Evolutionary conservation across 257 asterid genomes (phyloP).

Genomic region (Ilex aquifolium): DNA sequence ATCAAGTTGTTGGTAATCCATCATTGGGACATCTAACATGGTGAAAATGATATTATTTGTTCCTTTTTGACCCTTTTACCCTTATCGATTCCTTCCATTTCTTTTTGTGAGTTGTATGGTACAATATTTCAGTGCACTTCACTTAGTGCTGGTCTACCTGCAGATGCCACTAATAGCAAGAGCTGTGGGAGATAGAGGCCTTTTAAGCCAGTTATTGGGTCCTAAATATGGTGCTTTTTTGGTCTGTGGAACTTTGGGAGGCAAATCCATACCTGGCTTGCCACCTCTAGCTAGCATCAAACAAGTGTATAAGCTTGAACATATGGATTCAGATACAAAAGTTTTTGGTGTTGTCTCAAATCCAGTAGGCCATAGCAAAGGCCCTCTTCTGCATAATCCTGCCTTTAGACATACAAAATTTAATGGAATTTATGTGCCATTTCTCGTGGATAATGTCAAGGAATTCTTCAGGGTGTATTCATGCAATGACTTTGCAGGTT

Average conservation of each 20-base stretch:
- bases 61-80: too few relatives aligned
- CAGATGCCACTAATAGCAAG: constrained; percentile 53
- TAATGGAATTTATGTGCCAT: constrained; percentile 65
- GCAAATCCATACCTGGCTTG: constrained; percentile 41
- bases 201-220: constrained; percentile 61
- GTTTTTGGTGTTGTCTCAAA: constrained; percentile 57
- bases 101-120: too few relatives aligned
- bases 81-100: too few relatives aligned
- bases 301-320: constrained; percentile 48
- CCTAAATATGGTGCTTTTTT: constrained; percentile 66
- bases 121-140: too few relatives aligned
- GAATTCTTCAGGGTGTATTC: constrained; percentile 62
- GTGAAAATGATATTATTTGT: too few relatives aligned
- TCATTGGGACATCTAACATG: too few relatives aligned
- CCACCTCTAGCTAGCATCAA: constrained; percentile 49
- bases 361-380: constrained; percentile 71
- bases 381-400: constrained; percentile 68
- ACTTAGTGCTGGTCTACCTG: background rate
- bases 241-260: constrained; percentile 40
- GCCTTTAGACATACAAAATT: constrained; percentile 51
- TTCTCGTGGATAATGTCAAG: constrained; percentile 51
- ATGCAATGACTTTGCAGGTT: constrained; percentile 55
- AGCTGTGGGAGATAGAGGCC: constrained; percentile 66
- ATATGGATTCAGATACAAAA: constrained; percentile 44
- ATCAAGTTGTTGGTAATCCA: too few relatives aligned